A percentile compares a stretch with the other conserved stretches of the same genome.
These are phyloP conservation scores for Diplosphaera chodatii DNA, from an alignment of 139 green algal genomes.

Conservation along the genomic window DNA sequence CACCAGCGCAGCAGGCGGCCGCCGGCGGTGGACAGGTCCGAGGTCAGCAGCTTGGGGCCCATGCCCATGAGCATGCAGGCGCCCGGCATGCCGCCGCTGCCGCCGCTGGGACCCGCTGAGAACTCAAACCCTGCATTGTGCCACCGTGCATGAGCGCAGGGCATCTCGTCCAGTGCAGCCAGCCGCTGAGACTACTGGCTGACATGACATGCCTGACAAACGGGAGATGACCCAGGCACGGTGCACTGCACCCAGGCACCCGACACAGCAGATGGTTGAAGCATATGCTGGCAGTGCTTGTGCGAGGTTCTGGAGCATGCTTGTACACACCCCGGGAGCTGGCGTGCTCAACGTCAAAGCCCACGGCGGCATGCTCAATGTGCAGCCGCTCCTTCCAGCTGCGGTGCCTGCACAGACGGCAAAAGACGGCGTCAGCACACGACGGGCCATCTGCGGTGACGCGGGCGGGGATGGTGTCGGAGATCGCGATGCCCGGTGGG, in stretches of 20 bases:
- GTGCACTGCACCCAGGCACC: too few relatives aligned
- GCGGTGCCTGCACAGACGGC: slow-evolving; percentile 5
- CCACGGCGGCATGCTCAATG: slow-evolving; percentile 33
- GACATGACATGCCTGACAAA: slow-evolving; percentile 13
- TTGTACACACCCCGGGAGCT: not conserved
- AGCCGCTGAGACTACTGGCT: slow-evolving; percentile 21
- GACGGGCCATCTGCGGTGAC: too few relatives aligned
- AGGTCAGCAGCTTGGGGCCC: slow-evolving; percentile 66
- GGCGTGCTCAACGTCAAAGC: slow-evolving; percentile 24
- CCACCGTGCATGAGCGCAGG: too few relatives aligned
- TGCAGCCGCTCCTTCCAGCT: slow-evolving; percentile 42
- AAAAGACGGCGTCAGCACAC: not conserved
- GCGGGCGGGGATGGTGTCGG: too few relatives aligned
- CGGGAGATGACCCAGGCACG: too few relatives aligned
- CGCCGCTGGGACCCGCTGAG: too few relatives aligned
- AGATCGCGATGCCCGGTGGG: too few relatives aligned
- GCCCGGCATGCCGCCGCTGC: slow-evolving; percentile 9
- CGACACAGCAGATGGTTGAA: too few relatives aligned
- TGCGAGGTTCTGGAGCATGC: too few relatives aligned
- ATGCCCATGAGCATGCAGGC: slow-evolving; percentile 46
- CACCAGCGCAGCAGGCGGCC: slow-evolving; percentile 46
- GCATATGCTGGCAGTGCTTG: too few relatives aligned
- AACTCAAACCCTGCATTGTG: too few relatives aligned
- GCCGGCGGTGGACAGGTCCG: slow-evolving; percentile 42
- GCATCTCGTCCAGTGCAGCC: too few relatives aligned